Evolutionary conservation across 2,329 filamentous ascomycete species (phyloP), one percentile per base, ranked within the genome.

Genomic region (Cladosporium phlei): DNA sequence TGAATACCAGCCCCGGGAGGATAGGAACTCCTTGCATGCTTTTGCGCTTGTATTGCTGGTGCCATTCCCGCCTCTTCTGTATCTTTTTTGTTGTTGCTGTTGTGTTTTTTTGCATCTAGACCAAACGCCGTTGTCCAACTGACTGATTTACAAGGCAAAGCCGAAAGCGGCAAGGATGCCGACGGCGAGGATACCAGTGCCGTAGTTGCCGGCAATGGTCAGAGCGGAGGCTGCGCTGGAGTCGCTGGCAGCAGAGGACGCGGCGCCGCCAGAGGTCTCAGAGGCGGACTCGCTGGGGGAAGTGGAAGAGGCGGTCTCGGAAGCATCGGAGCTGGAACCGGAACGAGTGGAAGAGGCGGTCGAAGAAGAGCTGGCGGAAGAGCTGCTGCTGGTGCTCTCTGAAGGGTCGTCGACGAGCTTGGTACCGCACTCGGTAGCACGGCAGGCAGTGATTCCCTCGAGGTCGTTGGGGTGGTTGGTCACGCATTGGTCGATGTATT

Each of bases 131-230:
- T 20, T 39, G 37, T 24, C 12, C 19, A 8, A 33, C 19, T 20
- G 12, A 20, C 11, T 22, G 22, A 37, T 45, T 57, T 77, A 84
- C 63, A 83, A 64, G 52, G 78, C 68, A 52, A 82, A 62, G 52
- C 77, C 78, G 58, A 82, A 77, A 46, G 77, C 65, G 40, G 75
- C 72, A 48, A 79, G 66, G 52, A 82, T 64, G 58, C 74, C 74
- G 50, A 73, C 73, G 38, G 72, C 74, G 46, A 64, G 38, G 48
- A 61, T 50, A 45, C 71, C 70, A 45, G 75, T 75, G 40, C 76
- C 74, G 59, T 76, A 76, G 52, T 74, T 69, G 58, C 71, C 69
- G 39, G 65, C 68, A 54, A 71, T 56, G 54, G 62, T 64, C 53
- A 75, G 50, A 48, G 69, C 67, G 21, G 63, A 64, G 38, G 76